Evolutionary conservation across 2,329 filamentous ascomycete species (phyloP), one percentile per base, ranked within the genome.

Genomic region (Aspergillus texensis): DNA sequence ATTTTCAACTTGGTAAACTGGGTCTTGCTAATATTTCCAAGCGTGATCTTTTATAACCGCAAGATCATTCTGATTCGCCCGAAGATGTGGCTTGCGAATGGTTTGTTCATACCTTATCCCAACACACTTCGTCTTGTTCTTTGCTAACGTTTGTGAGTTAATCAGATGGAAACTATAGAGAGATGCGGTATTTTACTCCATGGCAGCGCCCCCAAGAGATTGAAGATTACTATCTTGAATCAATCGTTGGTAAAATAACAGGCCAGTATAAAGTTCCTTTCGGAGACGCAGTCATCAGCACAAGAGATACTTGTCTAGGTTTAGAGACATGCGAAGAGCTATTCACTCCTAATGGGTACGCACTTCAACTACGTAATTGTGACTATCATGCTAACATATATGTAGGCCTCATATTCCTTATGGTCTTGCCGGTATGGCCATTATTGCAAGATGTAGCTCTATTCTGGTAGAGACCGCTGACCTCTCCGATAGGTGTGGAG

Each of bases 21-120:
- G 19, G 10, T 39, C 26, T 14, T 48, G 32, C 45, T 57, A 50
- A 45, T 11, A 28, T 52, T 6, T 11, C 2, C 24, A 0, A 75
- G 74, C 8, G 81, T 90, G n/a, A 84, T 91, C 65, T 81, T 82
- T 64, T 82, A 88, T 57, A 85, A 93, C 68, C 84, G 86, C 57
- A 87, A 89, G 77, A 88, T 94, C 24, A 78, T 93, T 21, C 81
- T 90, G 63, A 89, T 95, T 62, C 82, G 91, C 12, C 90, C 90
- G 0, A 93, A 93, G 77, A 82, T 91, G 66, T 88, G 83, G 70
- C 83, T 93, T 6, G 89, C 89, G 55, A 89, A 91, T 64, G 89
- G 72, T 74, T 61, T 10, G 70, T 67, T 52, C 21, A 46, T 26
- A 5, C 28, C 50, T 41, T 21, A 9, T 57, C 41, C 19, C 52